phyloP scores from a whole-genome alignment of 345 rosid species.

The Brassica cretica region DNA sequence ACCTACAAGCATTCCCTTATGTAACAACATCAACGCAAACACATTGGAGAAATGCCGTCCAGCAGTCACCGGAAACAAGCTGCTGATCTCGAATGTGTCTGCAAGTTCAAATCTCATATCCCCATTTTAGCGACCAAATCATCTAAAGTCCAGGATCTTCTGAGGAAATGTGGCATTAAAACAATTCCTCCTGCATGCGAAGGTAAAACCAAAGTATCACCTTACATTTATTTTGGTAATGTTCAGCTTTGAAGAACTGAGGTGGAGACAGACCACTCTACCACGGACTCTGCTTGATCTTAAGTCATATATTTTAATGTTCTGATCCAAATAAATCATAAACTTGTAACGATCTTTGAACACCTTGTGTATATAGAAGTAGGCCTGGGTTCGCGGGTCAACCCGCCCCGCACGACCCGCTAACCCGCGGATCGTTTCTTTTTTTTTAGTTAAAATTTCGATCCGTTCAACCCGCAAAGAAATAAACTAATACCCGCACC shows the following conservation, averaged over 20 bases:
- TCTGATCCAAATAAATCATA: slow-evolving; percentile 18
- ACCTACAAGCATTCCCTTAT: slow-evolving; percentile 30
- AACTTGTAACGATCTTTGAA: slow-evolving; percentile 14
- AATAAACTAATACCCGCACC: too few relatives aligned
- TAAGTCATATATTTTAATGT: background rate
- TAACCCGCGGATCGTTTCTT: too few relatives aligned
- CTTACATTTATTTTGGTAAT: background rate
- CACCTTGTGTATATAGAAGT: slow-evolving; percentile 15
- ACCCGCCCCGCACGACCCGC: too few relatives aligned
- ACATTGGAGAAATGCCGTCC: slow-evolving; percentile 43
- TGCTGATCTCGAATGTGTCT: slow-evolving; percentile 50
- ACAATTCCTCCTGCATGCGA: slow-evolving; percentile 42
- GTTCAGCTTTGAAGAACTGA: slow-evolving; percentile 17
- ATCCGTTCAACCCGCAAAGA: too few relatives aligned
- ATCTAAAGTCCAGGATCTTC: slow-evolving; percentile 40
- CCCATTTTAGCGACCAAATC: slow-evolving; percentile 38
- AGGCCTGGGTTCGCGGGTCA: too few relatives aligned
- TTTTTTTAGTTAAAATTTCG: too few relatives aligned
- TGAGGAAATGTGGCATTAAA: slow-evolving; percentile 39
- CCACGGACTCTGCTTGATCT: background rate
- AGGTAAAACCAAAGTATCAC: slow-evolving; percentile 20
- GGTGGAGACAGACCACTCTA: background rate
- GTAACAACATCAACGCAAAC: slow-evolving; percentile 42
- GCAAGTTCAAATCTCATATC: slow-evolving; percentile 46
- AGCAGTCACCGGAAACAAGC: slow-evolving; percentile 45